These are phyloP conservation scores for Coemansia sp. DNA, from an alignment of 192 early-diverging fungal species.

Conservation along the genomic window DNA sequence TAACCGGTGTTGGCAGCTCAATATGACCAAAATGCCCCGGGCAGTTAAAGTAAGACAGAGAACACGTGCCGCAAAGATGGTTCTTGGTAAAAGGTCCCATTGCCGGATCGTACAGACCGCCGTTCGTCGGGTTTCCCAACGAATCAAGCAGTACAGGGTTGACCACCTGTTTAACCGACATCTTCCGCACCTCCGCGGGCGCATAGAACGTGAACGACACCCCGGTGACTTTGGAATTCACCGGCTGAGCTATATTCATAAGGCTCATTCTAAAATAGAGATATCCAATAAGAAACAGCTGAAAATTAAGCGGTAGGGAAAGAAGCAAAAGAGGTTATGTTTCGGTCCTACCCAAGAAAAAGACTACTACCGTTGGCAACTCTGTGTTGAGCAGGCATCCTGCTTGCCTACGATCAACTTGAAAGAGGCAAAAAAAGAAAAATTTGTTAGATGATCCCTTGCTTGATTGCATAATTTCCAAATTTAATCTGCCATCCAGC, in stretches of 20 bases:
- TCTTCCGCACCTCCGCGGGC: conserved; percentile 79
- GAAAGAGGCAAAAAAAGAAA: no score
- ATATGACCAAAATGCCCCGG: conserved; percentile 98
- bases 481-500: not conserved
- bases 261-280: conserved; percentile 9
- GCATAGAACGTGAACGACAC: conserved; percentile 93
- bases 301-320: conserved; percentile 4
- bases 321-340: not conserved
- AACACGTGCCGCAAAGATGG: conserved; percentile 82
- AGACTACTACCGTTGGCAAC: not conserved
- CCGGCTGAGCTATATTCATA: conserved; percentile 86
- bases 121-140: conserved; percentile 82
- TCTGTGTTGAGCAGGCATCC: not conserved
- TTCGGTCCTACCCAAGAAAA: not conserved
- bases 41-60: conserved; percentile 74
- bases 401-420: no score
- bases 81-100: conserved; percentile 88
- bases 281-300: not conserved
- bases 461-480: no score
- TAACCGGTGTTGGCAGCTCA: conserved; percentile 80
- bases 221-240: conserved; percentile 74
- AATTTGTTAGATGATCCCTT: not conserved
- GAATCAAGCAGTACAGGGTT: conserved; percentile 87
- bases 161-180: conserved; percentile 93
- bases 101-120: conserved; percentile 91